Conservation (phyloP, 306 rosid genomes). For the Trifolium repens region DNA sequence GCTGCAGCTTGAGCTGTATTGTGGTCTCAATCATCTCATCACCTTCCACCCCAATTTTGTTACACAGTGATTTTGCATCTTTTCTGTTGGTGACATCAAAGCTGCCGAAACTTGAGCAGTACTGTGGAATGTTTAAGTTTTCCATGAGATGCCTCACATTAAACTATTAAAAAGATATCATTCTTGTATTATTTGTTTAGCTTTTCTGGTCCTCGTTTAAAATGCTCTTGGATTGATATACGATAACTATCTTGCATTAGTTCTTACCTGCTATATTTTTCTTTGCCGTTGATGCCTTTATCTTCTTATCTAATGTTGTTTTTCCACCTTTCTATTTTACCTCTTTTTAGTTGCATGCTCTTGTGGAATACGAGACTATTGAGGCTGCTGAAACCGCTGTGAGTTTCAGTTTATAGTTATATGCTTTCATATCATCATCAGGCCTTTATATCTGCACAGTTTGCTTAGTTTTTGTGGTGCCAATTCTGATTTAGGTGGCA, state of each 20-base stretch:
- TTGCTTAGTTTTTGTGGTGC: constrained; percentile 29
- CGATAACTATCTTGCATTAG: constrained; percentile 20
- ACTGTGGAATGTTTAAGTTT: constrained; percentile 7
- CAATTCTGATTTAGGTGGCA: constrained; percentile 62
- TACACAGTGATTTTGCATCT: not conserved
- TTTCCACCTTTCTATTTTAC: constrained; percentile 13
- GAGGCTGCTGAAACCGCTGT: constrained; percentile 97
- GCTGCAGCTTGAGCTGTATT: too few relatives aligned
- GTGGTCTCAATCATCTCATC: not conserved
- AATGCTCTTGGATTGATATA: constrained; percentile 21
- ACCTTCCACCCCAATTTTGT: constrained; percentile 6
- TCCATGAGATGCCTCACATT: constrained; percentile 9
- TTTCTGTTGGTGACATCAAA: not conserved
- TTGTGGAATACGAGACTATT: constrained; percentile 85
- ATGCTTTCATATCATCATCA: constrained; percentile 21
- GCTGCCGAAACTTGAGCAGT: constrained; percentile 1
- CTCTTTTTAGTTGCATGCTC: constrained; percentile 72
- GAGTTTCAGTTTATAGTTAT: constrained; percentile 50
- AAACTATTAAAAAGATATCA: not conserved
- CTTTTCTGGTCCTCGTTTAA: constrained; percentile 18
- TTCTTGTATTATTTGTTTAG: constrained; percentile 17
- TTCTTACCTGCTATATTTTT: constrained; percentile 19
- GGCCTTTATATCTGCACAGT: constrained; percentile 20
- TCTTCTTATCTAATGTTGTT: constrained; percentile 16
- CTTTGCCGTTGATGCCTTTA: constrained; percentile 27